Conservation (phyloP, 2,329 filamentous ascomycete genomes). For the Juglanconis juglandina region DNA sequence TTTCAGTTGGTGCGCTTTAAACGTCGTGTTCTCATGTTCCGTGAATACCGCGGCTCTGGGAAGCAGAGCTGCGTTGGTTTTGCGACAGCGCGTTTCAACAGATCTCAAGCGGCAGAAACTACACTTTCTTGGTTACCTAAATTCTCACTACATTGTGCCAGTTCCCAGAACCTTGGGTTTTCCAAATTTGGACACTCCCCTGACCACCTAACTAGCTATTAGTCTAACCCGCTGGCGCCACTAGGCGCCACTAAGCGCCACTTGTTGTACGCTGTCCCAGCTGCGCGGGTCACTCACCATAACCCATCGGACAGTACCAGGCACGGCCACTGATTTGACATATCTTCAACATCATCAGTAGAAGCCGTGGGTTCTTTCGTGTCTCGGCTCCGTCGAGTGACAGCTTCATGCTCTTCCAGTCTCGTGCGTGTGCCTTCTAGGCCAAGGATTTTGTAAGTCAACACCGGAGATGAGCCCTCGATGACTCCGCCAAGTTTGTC, state of each 20-base stretch:
- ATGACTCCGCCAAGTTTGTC: too few species aligned
- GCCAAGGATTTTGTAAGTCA: background rate
- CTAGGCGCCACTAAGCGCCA: background rate
- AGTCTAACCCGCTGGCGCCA: background rate
- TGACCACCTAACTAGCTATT: background rate
- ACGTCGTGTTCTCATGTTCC: background rate
- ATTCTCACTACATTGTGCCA: background rate
- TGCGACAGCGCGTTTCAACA: slow-evolving; percentile 1
- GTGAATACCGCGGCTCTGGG: background rate
- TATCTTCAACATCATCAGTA: too few species aligned
- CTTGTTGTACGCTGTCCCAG: background rate
- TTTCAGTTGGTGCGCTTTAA: background rate
- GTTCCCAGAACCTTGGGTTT: background rate
- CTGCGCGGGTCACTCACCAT: background rate
- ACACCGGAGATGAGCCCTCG: background rate
- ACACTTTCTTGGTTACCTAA: background rate
- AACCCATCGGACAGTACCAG: background rate
- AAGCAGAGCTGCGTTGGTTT: background rate
- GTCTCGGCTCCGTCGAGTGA: background rate
- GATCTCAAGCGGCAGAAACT: too few species aligned
- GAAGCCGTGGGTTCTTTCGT: background rate
- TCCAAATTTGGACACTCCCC: background rate
- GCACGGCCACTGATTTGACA: too few species aligned
- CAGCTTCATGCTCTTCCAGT: background rate
- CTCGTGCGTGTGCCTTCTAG: background rate